Evolutionary conservation across 768 basidiomycete species (phyloP).

Genomic region (Kwoniella botswanensis): DNA sequence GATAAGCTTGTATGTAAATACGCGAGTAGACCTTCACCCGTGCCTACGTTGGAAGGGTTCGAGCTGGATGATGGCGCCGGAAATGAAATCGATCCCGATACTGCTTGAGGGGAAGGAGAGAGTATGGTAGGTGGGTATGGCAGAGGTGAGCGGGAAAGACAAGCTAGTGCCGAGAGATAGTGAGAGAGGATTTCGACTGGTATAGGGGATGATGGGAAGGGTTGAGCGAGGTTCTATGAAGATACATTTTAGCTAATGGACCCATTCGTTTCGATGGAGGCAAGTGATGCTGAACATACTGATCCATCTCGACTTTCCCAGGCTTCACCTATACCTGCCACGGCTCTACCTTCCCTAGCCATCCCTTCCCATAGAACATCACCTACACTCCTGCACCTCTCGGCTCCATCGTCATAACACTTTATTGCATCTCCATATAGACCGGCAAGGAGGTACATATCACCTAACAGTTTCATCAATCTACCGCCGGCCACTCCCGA

Average conservation of each 20-base stretch:
- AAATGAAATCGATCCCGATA: slow-evolving; percentile 62
- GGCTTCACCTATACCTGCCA: slow-evolving; percentile 76
- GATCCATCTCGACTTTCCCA: slow-evolving; percentile 63
- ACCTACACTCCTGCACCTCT: slow-evolving; percentile 72
- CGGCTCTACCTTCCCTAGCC: slow-evolving; percentile 82
- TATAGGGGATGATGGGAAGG: slow-evolving; percentile 37
- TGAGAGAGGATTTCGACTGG: slow-evolving; percentile 41
- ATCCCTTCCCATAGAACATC: slow-evolving; percentile 90
- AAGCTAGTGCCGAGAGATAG: slow-evolving; percentile 40
- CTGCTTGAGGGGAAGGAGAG: slow-evolving; percentile 45
- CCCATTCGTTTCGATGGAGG: background rate
- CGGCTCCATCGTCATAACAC: slow-evolving; percentile 86
- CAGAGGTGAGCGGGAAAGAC: slow-evolving; percentile 42
- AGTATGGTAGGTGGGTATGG: slow-evolving; percentile 48
- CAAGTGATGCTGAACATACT: slow-evolving; percentile 25
- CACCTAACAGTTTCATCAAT: slow-evolving; percentile 83
- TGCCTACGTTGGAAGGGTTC: slow-evolving; percentile 25
- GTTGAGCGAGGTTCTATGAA: slow-evolving; percentile 35
- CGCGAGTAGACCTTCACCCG: slow-evolving; percentile 52
- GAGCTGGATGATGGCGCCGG: slow-evolving; percentile 48
- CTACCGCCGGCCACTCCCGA: slow-evolving; percentile 80
- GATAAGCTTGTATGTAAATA: slow-evolving; percentile 46
- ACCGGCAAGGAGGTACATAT: slow-evolving; percentile 87
- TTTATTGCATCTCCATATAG: slow-evolving; percentile 77
- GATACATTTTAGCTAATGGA: slow-evolving; percentile 4